Evolutionary conservation across 768 basidiomycete genomes (phyloP).

Genomic region (Tylopilus sp.): DNA sequence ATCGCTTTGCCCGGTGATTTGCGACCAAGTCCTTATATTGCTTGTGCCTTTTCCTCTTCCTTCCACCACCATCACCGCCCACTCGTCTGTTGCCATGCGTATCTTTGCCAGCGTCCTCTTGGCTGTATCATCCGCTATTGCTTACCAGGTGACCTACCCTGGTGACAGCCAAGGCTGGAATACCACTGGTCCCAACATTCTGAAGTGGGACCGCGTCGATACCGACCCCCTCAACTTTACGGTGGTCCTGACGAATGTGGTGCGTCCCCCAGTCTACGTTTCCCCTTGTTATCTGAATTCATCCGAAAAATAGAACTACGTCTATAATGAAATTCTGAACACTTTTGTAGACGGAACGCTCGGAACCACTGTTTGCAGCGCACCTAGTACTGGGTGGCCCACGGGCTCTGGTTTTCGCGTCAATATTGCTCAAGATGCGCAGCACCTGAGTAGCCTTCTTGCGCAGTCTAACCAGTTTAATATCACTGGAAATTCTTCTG

Average conservation of each 20-base stretch:
- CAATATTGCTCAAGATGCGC: constrained; percentile 58
- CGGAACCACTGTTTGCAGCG: constrained; percentile 39
- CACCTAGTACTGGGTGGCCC: constrained; percentile 67
- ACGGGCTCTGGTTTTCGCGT: constrained; percentile 61
- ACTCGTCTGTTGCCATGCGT: constrained; percentile 38
- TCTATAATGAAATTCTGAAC: constrained; percentile 46
- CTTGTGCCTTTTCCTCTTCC: not conserved
- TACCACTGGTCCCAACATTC: constrained; percentile 45
- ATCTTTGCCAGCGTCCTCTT: constrained; percentile 42
- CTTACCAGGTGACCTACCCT: constrained; percentile 61
- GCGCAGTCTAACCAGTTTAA: constrained; percentile 71
- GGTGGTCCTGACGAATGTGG: constrained; percentile 62
- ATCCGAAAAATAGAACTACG: constrained; percentile 32
- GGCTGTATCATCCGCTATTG: constrained; percentile 53
- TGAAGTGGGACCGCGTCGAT: constrained; percentile 61
- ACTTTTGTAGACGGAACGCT: constrained; percentile 51
- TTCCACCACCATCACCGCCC: not conserved
- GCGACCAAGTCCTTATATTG: not conserved
- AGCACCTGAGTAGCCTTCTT: constrained; percentile 49
- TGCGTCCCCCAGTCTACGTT: constrained; percentile 22
- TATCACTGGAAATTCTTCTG: constrained; percentile 34
- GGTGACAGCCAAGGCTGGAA: constrained; percentile 51
- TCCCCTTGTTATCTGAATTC: not conserved
- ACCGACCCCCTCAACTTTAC: constrained; percentile 72
- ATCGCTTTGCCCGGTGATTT: constrained; percentile 4